A percentile compares a stretch with the other conserved stretches of the same genome.
Conservation (phyloP, 202 grass and related monocot genomes). For the Setaria italica region DNA sequence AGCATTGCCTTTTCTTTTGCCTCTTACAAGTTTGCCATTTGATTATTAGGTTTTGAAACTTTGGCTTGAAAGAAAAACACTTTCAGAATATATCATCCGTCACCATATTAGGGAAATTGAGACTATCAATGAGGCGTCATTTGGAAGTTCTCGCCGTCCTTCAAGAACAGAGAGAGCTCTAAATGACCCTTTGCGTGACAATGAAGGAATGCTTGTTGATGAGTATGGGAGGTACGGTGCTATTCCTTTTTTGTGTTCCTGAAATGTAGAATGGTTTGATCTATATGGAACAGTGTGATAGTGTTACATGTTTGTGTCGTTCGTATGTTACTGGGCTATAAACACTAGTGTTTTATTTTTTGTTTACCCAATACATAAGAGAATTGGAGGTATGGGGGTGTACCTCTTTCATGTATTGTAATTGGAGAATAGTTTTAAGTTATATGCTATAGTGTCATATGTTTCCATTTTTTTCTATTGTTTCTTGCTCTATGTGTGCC, state of each 20-base stretch:
- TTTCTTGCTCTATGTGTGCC: not conserved
- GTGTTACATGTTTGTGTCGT: conserved; percentile 16
- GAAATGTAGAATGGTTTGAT: conserved; percentile 17
- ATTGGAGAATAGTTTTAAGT: conserved; percentile 15
- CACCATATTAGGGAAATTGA: conserved; percentile 91
- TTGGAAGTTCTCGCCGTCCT: conserved; percentile 74
- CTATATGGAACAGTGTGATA: not conserved
- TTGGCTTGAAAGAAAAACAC: conserved; percentile 94
- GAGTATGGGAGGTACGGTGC: conserved; percentile 85
- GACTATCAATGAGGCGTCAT: conserved; percentile 78
- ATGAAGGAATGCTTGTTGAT: conserved; percentile 95
- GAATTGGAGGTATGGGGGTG: conserved; percentile 62
- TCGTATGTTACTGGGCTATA: conserved; percentile 1
- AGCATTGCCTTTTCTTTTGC: conserved; percentile 16
- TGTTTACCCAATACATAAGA: conserved; percentile 18
- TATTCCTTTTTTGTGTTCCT: not conserved
- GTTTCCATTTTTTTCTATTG: conserved; percentile 5
- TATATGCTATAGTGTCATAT: conserved; percentile 5
- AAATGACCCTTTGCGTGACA: conserved; percentile 92
- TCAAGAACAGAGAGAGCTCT: conserved; percentile 84
- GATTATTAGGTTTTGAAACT: conserved; percentile 84
- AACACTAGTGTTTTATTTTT: not conserved
- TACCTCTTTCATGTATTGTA: not conserved
- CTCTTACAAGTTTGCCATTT: conserved; percentile 49
- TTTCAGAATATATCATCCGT: conserved; percentile 84